phyloP scores from a whole-genome alignment of 2,329 filamentous ascomycete genomes.

The Colletotrichum viniferum region DNA sequence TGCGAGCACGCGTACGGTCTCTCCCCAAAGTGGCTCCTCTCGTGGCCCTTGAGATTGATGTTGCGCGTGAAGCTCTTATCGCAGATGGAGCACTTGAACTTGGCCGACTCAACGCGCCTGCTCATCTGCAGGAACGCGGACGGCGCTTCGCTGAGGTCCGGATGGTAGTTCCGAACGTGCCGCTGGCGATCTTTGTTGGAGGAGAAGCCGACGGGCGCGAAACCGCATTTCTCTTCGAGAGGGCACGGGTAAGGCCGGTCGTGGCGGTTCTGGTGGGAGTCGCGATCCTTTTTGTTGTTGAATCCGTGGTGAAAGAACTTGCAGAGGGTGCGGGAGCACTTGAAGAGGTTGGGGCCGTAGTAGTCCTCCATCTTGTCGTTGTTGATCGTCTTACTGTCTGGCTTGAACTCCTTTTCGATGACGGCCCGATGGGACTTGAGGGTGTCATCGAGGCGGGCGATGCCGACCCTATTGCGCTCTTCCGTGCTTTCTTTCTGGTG shows the following conservation, averaged over 20 bases:
- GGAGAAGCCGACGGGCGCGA: slow-evolving; percentile 41
- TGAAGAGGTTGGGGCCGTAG: slow-evolving; percentile 44
- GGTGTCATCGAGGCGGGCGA: slow-evolving; percentile 27
- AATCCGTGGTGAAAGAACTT: slow-evolving; percentile 48
- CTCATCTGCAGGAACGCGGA: slow-evolving; percentile 24
- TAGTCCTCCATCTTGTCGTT: slow-evolving; percentile 24
- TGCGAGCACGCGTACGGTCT: slow-evolving; percentile 31
- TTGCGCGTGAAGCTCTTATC: slow-evolving; percentile 41
- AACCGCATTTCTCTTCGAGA: slow-evolving; percentile 32
- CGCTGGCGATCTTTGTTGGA: slow-evolving; percentile 41
- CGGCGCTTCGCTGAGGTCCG: too few relatives aligned
- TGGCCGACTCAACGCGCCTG: slow-evolving; percentile 22
- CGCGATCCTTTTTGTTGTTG: slow-evolving; percentile 28
- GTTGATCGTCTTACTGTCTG: background rate
- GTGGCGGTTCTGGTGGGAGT: slow-evolving; percentile 42
- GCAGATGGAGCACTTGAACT: slow-evolving; percentile 37
- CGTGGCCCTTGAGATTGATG: slow-evolving; percentile 37
- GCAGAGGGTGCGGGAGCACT: slow-evolving; percentile 45
- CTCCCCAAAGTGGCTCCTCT: slow-evolving; percentile 38
- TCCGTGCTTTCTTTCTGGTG: too few relatives aligned
- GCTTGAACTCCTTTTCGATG: slow-evolving; percentile 27
- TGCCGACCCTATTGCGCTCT: slow-evolving; percentile 33
- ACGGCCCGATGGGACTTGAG: slow-evolving; percentile 32
- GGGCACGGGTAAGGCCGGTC: slow-evolving; percentile 43
- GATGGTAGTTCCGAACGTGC: slow-evolving; percentile 30